Evolutionary conservation across 176 grass and related monocot species (phyloP).

Genomic region (Ampelocalamus luodianensis): DNA sequence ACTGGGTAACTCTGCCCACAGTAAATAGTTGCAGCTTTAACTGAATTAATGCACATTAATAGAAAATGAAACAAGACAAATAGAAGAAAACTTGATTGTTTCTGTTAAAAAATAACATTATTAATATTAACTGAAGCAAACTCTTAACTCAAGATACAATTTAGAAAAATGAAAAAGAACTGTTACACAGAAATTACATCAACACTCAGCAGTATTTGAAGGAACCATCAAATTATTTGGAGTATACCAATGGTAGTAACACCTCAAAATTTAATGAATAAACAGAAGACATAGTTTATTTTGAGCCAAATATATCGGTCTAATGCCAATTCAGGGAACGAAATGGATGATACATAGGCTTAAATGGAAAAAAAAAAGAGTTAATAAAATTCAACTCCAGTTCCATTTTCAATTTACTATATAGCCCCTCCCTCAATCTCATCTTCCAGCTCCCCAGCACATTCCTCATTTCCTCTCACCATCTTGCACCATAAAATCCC

Average conservation of each 20-base stretch:
- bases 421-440: not conserved
- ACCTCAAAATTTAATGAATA: not conserved
- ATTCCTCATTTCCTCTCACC: not conserved
- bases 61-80: not conserved
- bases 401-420: not conserved
- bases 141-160: not conserved
- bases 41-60: not conserved
- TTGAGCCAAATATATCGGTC: not conserved
- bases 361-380: not conserved
- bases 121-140: not conserved
- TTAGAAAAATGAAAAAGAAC: not conserved
- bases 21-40: conserved; percentile 13
- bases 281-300: not conserved
- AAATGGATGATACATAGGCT: not conserved
- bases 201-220: not conserved
- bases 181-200: not conserved
- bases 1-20: not conserved
- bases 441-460: not conserved
- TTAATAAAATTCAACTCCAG: not conserved
- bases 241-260: not conserved
- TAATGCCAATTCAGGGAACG: not conserved
- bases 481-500: not conserved
- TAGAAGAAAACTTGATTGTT: not conserved
- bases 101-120: not conserved
- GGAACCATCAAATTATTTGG: not conserved